phyloP scores from a whole-genome alignment of 164 flowering plant genomes.

The Dillenia suffruticosa region DNA sequence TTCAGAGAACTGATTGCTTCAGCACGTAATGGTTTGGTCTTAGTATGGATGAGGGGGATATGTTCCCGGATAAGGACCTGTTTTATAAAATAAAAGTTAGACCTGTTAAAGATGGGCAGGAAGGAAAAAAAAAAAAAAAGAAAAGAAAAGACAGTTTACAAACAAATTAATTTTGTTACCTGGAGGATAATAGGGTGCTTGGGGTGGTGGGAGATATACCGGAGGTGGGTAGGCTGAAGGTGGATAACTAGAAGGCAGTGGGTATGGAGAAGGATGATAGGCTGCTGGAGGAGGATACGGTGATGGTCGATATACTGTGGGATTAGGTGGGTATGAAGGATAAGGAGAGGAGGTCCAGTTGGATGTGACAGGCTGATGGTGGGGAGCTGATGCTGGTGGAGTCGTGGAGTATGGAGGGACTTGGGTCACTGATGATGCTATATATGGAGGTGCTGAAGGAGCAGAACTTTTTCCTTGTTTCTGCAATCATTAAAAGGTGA shows the following conservation, averaged over 20 bases:
- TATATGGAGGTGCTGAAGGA: slow-evolving; percentile 58
- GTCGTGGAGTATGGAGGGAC: slow-evolving; percentile 29
- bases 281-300: slow-evolving; percentile 29
- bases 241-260: slow-evolving; percentile 41
- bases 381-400: slow-evolving; percentile 21
- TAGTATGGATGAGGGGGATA: slow-evolving; percentile 38
- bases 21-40: neutral
- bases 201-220: slow-evolving; percentile 18
- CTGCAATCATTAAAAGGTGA: slow-evolving; percentile 30
- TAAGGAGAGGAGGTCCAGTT: slow-evolving; percentile 27
- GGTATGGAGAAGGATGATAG: slow-evolving; percentile 55
- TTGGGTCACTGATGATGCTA: slow-evolving; percentile 23
- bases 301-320: slow-evolving; percentile 29
- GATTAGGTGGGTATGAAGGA: slow-evolving; percentile 27
- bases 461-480: slow-evolving; percentile 27
- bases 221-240: slow-evolving; percentile 55
- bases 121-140: neutral
- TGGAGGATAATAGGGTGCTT: slow-evolving; percentile 31
- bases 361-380: slow-evolving; percentile 15
- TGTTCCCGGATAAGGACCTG: slow-evolving; percentile 28
- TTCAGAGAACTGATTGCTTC: too few relatives aligned
- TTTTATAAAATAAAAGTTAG: neutral
- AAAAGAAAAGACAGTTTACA: neutral
- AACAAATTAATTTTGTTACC: slow-evolving; percentile 22
- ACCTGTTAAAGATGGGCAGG: neutral